Evolutionary conservation across 768 basidiomycete species (phyloP), one percentile per base, ranked within the genome.

Genomic region (Dacryopinax primogenitus): DNA sequence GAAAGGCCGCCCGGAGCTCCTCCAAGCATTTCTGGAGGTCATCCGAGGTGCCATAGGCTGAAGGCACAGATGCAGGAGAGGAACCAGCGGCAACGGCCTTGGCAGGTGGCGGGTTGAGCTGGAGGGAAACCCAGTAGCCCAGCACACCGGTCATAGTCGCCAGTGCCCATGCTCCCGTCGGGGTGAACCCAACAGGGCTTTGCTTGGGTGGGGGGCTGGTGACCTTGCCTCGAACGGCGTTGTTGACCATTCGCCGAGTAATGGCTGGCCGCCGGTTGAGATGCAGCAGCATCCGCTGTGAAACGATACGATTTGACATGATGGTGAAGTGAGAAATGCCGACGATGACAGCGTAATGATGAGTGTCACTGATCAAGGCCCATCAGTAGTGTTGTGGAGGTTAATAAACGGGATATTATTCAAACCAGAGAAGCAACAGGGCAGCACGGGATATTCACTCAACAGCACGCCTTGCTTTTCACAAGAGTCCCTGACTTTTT

Each of bases 11-110:
- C 58, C 71, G 76, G 12, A 88, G 73, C 33, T 83, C 84, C 47
- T 71, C 69, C 36, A 87, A 81, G 0, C 84, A 85, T 2, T 73
- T 69, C 51, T 76, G 67, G 67, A 85, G 83, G 63, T 87, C 86
- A 21, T 76, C 69, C 0, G 77, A 75, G 9, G 82, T 75, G 13
- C 83, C 86, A 68, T 58, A 58, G 26, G 51, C 51, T 6, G 51
- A 58, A 28, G 51, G 51, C 26, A 28, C 51, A 2, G 51, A 58
- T 3, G 51, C 11, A 23, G 51, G 51, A 4, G 51, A 58, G 15
- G 26, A 28, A 6, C 51, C 51, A 26, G 51, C 13, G 32, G 51
- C 51, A 30, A 58, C 51, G 13, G 51, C 11, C 32, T 32, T 58
- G 13, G 51, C 26, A 23, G 51, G 4, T 30, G 51, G 51, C 12